phyloP scores from a whole-genome alignment of 2,329 filamentous ascomycete species.

The Cercospora brassicicola region DNA sequence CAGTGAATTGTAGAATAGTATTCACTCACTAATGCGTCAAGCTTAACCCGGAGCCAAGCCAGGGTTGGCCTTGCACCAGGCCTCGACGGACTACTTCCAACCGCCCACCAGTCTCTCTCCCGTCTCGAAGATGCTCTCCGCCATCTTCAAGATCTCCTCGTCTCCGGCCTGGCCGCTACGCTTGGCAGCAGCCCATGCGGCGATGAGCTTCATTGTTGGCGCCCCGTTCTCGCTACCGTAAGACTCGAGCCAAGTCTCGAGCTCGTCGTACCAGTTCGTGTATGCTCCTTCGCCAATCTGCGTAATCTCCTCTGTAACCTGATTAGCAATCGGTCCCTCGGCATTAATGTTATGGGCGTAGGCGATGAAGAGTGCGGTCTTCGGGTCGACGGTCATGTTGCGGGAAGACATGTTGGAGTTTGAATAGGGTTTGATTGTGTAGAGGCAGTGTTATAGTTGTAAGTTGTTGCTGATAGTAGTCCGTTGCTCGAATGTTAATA shows the following conservation, averaged over 20 bases:
- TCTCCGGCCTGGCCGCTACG: background rate
- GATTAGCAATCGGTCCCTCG: background rate
- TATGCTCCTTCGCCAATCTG: background rate
- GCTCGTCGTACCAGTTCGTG: background rate
- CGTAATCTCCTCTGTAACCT: background rate
- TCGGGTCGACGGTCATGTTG: background rate
- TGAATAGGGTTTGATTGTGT: no score
- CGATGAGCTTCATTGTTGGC: background rate
- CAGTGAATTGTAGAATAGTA: background rate
- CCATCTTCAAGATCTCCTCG: background rate
- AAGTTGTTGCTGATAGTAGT: background rate
- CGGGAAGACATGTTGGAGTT: no score
- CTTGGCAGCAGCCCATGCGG: background rate
- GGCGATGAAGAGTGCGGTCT: background rate
- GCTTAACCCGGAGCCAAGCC: background rate
- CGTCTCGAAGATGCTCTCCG: background rate
- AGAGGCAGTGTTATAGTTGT: background rate
- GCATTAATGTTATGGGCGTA: background rate
- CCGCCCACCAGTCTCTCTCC: background rate
- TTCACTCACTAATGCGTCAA: background rate
- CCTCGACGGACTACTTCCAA: background rate
- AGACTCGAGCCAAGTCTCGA: background rate
- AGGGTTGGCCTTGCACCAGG: background rate
- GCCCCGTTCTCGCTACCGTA: background rate
- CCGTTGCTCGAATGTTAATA: background rate